These are phyloP conservation scores for Conticribra guillardii DNA, from an alignment of 108 stramenopile species.

Conservation along the genomic window DNA sequence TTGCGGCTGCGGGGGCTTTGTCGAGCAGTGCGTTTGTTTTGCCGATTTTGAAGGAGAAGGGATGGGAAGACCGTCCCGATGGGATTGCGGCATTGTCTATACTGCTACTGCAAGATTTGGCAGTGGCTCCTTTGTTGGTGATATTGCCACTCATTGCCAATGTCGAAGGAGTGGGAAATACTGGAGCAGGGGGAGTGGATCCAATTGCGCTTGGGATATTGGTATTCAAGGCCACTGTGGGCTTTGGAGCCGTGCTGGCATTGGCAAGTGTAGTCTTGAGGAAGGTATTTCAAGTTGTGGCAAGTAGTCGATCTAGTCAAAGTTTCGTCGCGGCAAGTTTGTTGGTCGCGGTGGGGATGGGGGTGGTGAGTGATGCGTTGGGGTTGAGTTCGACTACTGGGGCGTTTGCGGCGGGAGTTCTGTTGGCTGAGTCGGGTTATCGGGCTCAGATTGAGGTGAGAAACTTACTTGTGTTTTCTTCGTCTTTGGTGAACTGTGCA, in stretches of 20 bases:
- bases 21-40: slow-evolving; percentile 70
- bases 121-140: slow-evolving; percentile 77
- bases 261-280: slow-evolving; percentile 57
- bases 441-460: slow-evolving; percentile 72
- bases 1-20: slow-evolving; percentile 72
- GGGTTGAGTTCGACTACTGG: slow-evolving; percentile 73
- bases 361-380: slow-evolving; percentile 59
- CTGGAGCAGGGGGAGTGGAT: slow-evolving; percentile 44
- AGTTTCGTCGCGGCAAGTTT: slow-evolving; percentile 78
- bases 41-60: slow-evolving; percentile 70
- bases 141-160: slow-evolving; percentile 66
- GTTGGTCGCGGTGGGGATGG: slow-evolving; percentile 80
- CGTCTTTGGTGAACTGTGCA: neutral
- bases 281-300: slow-evolving; percentile 75
- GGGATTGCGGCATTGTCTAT: slow-evolving; percentile 73
- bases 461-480: neutral
- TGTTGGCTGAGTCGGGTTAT: slow-evolving; percentile 72
- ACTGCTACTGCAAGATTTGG: slow-evolving; percentile 73
- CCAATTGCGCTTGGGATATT: slow-evolving; percentile 57
- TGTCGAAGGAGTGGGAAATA: slow-evolving; percentile 44
- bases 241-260: slow-evolving; percentile 67
- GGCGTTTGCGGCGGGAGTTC: slow-evolving; percentile 83
- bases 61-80: slow-evolving; percentile 62
- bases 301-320: slow-evolving; percentile 66
- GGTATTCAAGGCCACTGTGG: slow-evolving; percentile 72